Conservation (phyloP, 2,329 filamentous ascomycete genomes). For the Stachybotrys chlorohalonatus region DNA sequence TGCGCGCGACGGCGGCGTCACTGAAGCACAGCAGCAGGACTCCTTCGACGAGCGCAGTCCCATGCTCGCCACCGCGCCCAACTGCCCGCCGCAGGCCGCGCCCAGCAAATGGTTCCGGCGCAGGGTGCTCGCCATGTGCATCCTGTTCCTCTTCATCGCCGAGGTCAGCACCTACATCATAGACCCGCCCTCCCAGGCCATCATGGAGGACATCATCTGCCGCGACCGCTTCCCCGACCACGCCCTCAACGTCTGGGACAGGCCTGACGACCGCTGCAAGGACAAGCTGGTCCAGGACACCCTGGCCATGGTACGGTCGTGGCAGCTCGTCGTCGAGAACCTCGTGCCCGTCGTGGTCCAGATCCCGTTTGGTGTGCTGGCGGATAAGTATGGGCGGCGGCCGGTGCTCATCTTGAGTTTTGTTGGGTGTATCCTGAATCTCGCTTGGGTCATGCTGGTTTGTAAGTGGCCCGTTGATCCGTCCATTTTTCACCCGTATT, state of each 20-base stretch:
- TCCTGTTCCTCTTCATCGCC: constrained; percentile 31
- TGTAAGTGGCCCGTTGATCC: constrained; percentile 13
- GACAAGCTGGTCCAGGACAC: constrained; percentile 36
- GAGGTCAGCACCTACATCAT: constrained; percentile 29
- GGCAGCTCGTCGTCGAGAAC: constrained; percentile 33
- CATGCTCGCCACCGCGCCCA: constrained; percentile 10
- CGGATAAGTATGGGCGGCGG: constrained; percentile 35
- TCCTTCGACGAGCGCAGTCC: constrained; percentile 8
- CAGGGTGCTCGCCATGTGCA: constrained; percentile 21
- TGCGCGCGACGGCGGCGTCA: neutral
- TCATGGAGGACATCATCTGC: constrained; percentile 47
- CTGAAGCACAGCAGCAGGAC: neutral
- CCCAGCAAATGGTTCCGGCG: constrained; percentile 16
- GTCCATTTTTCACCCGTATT: constrained; percentile 1
- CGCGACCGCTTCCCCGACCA: constrained; percentile 34
- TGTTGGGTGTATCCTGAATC: constrained; percentile 18
- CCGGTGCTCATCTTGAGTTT: constrained; percentile 29
- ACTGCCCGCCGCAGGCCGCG: constrained; percentile 4
- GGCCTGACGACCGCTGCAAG: constrained; percentile 39
- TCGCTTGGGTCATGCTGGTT: constrained; percentile 18
- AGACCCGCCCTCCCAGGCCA: constrained; percentile 34
- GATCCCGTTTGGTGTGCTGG: constrained; percentile 36
- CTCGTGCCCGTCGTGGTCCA: constrained; percentile 34
- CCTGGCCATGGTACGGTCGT: constrained; percentile 42
- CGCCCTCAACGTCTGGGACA: constrained; percentile 14